Base-by-base conservation (phyloP, 306 rosid species). In the Herpetospermum pedunculosum region DNA sequence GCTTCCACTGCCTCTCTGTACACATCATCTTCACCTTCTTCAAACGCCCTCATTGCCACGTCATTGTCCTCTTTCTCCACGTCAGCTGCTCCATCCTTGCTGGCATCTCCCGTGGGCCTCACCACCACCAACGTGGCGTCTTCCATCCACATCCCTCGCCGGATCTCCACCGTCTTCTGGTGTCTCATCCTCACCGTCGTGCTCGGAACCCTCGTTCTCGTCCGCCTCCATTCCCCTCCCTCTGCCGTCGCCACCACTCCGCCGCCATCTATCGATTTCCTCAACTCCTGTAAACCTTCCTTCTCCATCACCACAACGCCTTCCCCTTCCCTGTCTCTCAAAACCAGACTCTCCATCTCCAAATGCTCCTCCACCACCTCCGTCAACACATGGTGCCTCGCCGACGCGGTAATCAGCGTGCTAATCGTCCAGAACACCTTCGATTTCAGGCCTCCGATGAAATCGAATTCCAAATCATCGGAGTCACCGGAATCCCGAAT, bases 121-220 rank as follows among this genome's bases (percentile, higher is more conserved):
- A 83, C 84, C 44, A 83, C 78, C 53, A 86, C 87, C 14, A 86
- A 78, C 15, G 89, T 83, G 12, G 85, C 82, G 0, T 80, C 87
- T 74, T 80, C 85, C 21, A 84, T 65, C 77, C 70, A 81, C 0
- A 60, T 35, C 63, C 84, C 84, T 16, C 79, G 72, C 28, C 58
- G 62, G 8, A 86, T 73, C 76, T 75, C 77, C 60, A 83, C 30
- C 78, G 63, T 54, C 28, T 71, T 70, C 76, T 14, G 77, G 68
- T 83, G 80, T 68, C 82, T 79, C 87, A 83, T 83, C 72, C 80
- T 78, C 81, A 83, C 79, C 76, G 77, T 79, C 76, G 82, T 85
- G 44, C 82, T 74, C 6, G 89, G 85, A 50, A 85, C 80, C 63
- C 37, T 81, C 25, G 85, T 80, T 77, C 83, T 78, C 58, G 75